A percentile compares a stretch with the other conserved stretches of the same genome.
phyloP scores from a whole-genome alignment of 306 rosid species.

The Vigna radiata region DNA sequence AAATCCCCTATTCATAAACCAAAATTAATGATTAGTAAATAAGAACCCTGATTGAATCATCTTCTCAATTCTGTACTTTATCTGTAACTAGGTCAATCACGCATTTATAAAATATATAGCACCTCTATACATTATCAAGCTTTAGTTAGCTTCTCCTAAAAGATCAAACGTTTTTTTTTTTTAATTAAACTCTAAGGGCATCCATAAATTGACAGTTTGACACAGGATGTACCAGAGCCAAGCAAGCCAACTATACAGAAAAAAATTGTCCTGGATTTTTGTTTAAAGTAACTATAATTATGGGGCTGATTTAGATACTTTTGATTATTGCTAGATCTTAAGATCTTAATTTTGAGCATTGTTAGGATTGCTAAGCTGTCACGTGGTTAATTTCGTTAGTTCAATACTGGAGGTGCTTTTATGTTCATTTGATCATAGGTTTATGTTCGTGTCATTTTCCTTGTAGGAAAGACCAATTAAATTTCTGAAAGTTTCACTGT shows the following conservation, averaged over 20 bases:
- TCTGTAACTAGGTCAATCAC: background rate
- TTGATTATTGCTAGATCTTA: too few species aligned
- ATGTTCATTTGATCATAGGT: background rate
- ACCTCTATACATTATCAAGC: background rate
- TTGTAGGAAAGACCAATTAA: background rate
- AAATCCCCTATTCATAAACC: too few species aligned
- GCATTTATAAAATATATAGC: background rate
- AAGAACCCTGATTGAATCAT: too few species aligned
- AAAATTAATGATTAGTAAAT: too few species aligned
- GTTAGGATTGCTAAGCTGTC: background rate
- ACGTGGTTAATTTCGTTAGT: background rate
- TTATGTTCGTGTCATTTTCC: background rate
- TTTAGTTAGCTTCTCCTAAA: background rate
- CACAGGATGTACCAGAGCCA: background rate
- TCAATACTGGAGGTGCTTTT: background rate
- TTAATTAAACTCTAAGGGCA: background rate
- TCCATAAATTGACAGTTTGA: background rate
- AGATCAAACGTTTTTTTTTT: background rate
- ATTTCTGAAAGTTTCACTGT: background rate
- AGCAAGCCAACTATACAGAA: background rate
- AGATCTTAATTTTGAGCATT: background rate
- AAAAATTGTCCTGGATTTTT: background rate
- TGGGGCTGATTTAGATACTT: too few species aligned
- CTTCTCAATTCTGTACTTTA: too few species aligned
- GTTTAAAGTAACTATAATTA: background rate